A percentile compares a stretch with the other conserved stretches of the same genome.
Conservation (phyloP, 1,284 basidiomycete genomes). For the Microbotryum saponariae region DNA sequence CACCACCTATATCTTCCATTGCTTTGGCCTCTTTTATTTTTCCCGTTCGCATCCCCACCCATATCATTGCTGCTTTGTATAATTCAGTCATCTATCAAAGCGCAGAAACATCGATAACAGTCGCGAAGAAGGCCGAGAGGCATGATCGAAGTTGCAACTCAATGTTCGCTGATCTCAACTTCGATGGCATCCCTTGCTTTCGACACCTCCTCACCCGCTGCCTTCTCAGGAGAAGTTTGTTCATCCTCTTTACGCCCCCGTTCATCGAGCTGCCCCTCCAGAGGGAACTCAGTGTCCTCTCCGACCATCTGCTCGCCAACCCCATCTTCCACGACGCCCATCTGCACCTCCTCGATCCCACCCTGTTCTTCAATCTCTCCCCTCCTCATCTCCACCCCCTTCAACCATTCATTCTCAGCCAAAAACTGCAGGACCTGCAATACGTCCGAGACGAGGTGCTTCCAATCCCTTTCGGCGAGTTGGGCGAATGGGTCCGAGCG, state of each 20-base stretch:
- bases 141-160: too few relatives aligned
- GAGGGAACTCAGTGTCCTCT: not conserved
- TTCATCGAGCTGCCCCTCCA: too few relatives aligned
- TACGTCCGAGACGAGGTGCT: constrained; percentile 80
- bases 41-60: too few relatives aligned
- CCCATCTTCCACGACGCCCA: not conserved
- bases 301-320: not conserved
- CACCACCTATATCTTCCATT: not conserved
- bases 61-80: too few relatives aligned
- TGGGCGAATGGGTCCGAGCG: constrained; percentile 40
- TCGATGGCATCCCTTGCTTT: too few relatives aligned
- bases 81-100: too few relatives aligned
- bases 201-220: too few relatives aligned
- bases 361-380: constrained; percentile 64
- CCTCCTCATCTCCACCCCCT: constrained; percentile 68
- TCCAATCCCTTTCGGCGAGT: constrained; percentile 81
- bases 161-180: too few relatives aligned
- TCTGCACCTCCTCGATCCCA: constrained; percentile 26
- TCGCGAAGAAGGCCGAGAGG: too few relatives aligned
- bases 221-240: too few relatives aligned
- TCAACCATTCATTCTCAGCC: constrained; percentile 82
- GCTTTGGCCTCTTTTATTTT: not conserved
- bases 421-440: constrained; percentile 89
- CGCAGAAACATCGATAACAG: too few relatives aligned
- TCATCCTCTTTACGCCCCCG: too few relatives aligned